phyloP scores from a whole-genome alignment of 2,329 filamentous ascomycete species.

The Monosporascus sp. region DNA sequence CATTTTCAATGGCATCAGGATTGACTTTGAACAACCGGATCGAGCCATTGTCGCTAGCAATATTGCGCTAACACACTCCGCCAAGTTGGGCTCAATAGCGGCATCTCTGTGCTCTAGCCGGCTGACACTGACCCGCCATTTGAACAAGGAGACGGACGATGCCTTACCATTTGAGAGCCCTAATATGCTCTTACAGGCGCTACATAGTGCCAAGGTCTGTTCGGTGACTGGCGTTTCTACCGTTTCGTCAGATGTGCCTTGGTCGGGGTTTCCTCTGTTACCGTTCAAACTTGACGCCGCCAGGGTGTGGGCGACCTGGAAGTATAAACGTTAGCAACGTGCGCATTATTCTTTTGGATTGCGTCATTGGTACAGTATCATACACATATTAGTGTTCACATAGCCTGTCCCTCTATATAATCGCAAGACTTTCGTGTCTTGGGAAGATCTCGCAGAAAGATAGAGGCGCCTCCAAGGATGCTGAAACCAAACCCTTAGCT shows the following conservation, averaged over 20 bases:
- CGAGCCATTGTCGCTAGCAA: conserved; percentile 48
- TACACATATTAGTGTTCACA: conserved; percentile 10
- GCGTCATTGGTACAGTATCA: conserved; percentile 8
- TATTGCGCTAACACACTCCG: conserved; percentile 48
- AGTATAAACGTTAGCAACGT: conserved; percentile 6
- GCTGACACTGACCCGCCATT: conserved; percentile 50
- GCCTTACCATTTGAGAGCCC: conserved; percentile 43
- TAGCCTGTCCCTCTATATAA: conserved; percentile 44
- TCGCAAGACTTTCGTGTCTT: conserved; percentile 45
- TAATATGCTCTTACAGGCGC: conserved; percentile 38
- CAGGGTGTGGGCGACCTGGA: conserved; percentile 4
- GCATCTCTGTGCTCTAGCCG: conserved; percentile 17
- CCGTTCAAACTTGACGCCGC: neutral
- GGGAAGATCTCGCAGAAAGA: conserved; percentile 42
- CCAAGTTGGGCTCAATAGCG: conserved; percentile 31
- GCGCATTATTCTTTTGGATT: conserved; percentile 3
- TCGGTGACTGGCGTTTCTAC: neutral
- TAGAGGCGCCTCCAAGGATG: conserved; percentile 29
- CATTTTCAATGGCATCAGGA: conserved; percentile 39
- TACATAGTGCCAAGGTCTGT: conserved; percentile 34
- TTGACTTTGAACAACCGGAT: conserved; percentile 53
- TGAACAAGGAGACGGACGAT: conserved; percentile 47
- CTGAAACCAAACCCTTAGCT: conserved; percentile 35
- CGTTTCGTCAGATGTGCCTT: conserved; percentile 2
- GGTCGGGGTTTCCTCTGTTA: conserved; percentile 4